Conservation (phyloP, 1,284 basidiomycete genomes). For the Malassezia furfur region DNA sequence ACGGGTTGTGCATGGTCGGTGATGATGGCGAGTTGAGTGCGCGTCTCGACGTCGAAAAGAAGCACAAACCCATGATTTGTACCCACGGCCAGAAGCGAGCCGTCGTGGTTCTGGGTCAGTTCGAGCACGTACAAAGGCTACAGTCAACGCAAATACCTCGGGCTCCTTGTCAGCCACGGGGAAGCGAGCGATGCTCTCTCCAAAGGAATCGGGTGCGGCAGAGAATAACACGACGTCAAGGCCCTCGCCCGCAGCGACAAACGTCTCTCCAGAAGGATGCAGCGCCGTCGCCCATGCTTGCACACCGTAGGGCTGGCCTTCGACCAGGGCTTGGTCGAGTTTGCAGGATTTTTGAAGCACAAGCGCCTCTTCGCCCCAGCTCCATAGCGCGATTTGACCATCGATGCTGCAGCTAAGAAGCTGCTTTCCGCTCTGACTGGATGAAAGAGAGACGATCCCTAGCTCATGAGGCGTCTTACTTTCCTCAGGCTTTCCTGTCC, state of each 20-base stretch:
- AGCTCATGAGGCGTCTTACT: neutral
- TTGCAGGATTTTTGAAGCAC: neutral
- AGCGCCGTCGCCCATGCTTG: constrained; percentile 10
- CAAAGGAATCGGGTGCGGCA: constrained; percentile 8
- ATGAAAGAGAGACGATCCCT: constrained; percentile 5
- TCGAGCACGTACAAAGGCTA: constrained; percentile 6
- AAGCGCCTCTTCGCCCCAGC: neutral
- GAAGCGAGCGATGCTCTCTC: neutral
- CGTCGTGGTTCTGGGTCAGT: constrained; percentile 12
- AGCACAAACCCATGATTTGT: constrained; percentile 9
- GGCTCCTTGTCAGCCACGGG: neutral
- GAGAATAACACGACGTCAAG: neutral
- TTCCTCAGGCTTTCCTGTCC: neutral
- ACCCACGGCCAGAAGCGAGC: constrained; percentile 11
- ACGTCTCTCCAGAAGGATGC: constrained; percentile 1
- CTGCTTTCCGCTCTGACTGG: neutral
- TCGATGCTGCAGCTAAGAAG: constrained; percentile 13
- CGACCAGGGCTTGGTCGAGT: neutral
- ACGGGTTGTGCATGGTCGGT: constrained; percentile 14
- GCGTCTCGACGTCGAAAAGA: neutral
- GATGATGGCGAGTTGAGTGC: neutral
- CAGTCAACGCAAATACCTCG: neutral
- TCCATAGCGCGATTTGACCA: constrained; percentile 8
- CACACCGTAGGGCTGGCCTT: neutral
- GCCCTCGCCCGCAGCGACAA: constrained; percentile 7